Evolutionary conservation across 2,329 filamentous ascomycete species (phyloP), one percentile per base, ranked within the genome.

Genomic region (Ceratocystis papillata): DNA sequence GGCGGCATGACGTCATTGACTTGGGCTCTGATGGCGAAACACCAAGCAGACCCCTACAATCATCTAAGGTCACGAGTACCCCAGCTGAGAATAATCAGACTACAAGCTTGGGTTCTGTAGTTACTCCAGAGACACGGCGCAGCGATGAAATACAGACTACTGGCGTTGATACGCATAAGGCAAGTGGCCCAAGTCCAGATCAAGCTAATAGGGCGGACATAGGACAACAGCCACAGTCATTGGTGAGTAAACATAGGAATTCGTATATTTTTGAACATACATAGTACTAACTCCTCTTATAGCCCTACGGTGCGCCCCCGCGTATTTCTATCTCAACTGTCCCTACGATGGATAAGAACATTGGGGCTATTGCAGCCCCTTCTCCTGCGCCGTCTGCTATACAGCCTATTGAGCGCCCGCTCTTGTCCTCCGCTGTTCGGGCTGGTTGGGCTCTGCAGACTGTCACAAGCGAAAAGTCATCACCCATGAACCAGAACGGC

Each of bases 381-480:
- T 59, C 55, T 12, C 55, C 55, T 33, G 55, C 28, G 55, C 25
- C 28, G 50, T 12, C 61, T 20, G 1, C 25, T 0, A 1, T 28
- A 2, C 25, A 63, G 25, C 44, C 61, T 20, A 45, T n/a, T 10
- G 45, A 63, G 41, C 41, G 61, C 2, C 61, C 61, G 30, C 76
- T 75, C 5, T 74, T 85, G 0, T 84, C 82, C 4, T 81, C 83
- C 1, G 84, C 84, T 45, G 79, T 85, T n/a, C 77, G 82, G 59
- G 82, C 78, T 30, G 82, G 82, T 2, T 76, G 80, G 61, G 81
- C 79, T 37, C 73, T 85, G 15, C 82, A 84, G 70, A 82, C 78
- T 67, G 79, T 85, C 46, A 82, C 83, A 10, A 83, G 82, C 0
- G 82, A 84, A 69, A 80, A 81, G 6, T 81, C 82, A 0, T 84